A percentile compares a stretch with the other conserved stretches of the same genome.
Evolutionary conservation across 257 asterid species (phyloP).

Genomic region (Solanum chmielewskii): DNA sequence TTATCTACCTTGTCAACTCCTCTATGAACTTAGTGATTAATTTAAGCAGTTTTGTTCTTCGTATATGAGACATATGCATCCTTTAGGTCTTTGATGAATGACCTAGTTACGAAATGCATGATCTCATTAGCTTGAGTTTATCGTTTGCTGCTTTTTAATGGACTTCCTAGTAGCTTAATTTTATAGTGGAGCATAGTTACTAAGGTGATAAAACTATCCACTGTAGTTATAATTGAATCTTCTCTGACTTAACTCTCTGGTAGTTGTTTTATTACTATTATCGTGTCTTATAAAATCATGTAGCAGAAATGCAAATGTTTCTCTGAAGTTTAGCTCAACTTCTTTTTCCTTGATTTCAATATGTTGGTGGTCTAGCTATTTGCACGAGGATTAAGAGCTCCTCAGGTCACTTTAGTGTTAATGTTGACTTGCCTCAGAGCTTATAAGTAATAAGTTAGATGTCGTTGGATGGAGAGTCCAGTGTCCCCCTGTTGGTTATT

Average conservation of each 20-base stretch:
- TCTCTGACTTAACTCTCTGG: background rate
- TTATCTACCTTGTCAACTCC: background rate
- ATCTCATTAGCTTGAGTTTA: background rate
- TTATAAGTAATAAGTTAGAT: background rate
- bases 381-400: background rate
- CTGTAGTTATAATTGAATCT: background rate
- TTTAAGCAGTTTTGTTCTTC: background rate
- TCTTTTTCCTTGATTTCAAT: background rate
- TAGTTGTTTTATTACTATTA: background rate
- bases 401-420: background rate
- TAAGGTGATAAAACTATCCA: background rate
- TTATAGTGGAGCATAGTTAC: background rate
- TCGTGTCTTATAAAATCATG: background rate
- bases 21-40: background rate
- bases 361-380: background rate
- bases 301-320: background rate
- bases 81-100: background rate
- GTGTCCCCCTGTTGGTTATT: background rate
- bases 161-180: background rate
- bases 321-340: background rate
- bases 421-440: background rate
- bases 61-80: background rate
- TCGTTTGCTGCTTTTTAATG: background rate
- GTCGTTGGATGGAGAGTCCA: background rate
- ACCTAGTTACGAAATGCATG: background rate